Conservation (phyloP, 345 rosid species). For the Leavenworthia alabamica region DNA sequence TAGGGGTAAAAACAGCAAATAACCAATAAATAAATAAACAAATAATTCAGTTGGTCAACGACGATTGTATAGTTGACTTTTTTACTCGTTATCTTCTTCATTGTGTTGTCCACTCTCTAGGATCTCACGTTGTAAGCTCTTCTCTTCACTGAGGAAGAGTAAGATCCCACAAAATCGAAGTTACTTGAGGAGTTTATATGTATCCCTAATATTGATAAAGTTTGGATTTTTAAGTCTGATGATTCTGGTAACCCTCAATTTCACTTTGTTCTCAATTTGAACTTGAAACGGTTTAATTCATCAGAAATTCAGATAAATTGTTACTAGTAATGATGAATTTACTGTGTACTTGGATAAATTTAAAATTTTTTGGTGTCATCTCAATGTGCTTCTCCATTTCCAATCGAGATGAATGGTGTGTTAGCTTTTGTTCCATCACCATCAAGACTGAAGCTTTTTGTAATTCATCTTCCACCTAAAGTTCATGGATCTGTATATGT, state of each 20-base stretch:
- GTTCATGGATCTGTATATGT: background rate
- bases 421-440: background rate
- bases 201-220: background rate
- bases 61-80: background rate
- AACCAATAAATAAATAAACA: background rate
- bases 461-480: background rate
- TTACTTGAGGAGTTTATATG: background rate
- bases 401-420: background rate
- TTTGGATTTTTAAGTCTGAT: background rate
- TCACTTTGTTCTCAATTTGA: background rate
- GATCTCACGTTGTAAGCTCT: background rate
- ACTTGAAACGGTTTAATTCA: background rate
- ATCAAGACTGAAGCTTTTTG: background rate
- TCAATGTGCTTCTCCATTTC: background rate
- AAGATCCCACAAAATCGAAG: background rate
- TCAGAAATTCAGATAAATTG: background rate
- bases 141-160: background rate
- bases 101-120: background rate
- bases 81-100: background rate
- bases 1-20: background rate
- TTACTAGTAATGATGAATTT: background rate
- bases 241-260: background rate
- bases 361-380: background rate
- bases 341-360: background rate
- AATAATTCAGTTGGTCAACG: background rate